Conservation (phyloP, 2,329 filamentous ascomycete genomes). For the Monosporascus sp. region DNA sequence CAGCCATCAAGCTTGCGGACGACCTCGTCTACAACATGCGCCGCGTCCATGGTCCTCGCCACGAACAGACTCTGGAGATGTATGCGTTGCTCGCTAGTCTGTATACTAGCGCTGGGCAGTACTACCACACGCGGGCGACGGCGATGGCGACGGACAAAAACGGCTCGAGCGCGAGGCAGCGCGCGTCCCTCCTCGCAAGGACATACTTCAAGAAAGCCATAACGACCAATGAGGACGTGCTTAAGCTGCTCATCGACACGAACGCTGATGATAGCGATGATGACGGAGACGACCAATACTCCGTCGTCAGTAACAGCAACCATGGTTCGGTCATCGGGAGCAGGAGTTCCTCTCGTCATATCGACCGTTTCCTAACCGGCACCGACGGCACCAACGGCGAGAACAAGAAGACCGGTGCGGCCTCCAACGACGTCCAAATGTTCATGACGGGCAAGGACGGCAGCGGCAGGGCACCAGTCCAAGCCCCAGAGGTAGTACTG, state of each 20-base stretch:
- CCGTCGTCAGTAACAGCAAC: neutral
- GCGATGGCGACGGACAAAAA: neutral
- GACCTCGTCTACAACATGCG: slow-evolving; percentile 2
- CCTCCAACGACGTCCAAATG: neutral
- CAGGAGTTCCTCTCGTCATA: neutral
- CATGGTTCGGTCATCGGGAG: neutral
- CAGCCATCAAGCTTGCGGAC: slow-evolving; percentile 1
- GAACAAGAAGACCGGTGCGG: neutral
- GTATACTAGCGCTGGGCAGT: neutral
- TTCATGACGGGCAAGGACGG: neutral
- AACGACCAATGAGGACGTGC: neutral
- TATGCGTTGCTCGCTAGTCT: neutral
- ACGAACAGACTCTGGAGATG: slow-evolving; percentile 1
- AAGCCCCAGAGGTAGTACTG: neutral
- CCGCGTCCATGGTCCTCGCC: neutral
- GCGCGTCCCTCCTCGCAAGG: neutral
- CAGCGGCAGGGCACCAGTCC: neutral
- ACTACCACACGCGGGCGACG: neutral
- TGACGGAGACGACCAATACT: neutral
- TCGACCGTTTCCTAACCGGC: neutral
- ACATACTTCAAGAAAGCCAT: neutral
- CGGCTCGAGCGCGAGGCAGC: neutral
- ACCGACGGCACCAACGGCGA: neutral
- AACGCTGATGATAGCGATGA: neutral
- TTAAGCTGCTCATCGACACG: neutral